A percentile compares a stretch with the other conserved stretches of the same genome.
These are phyloP conservation scores for Diaporthe citri DNA, from an alignment of 2,329 filamentous ascomycete genomes.

Conservation along the genomic window DNA sequence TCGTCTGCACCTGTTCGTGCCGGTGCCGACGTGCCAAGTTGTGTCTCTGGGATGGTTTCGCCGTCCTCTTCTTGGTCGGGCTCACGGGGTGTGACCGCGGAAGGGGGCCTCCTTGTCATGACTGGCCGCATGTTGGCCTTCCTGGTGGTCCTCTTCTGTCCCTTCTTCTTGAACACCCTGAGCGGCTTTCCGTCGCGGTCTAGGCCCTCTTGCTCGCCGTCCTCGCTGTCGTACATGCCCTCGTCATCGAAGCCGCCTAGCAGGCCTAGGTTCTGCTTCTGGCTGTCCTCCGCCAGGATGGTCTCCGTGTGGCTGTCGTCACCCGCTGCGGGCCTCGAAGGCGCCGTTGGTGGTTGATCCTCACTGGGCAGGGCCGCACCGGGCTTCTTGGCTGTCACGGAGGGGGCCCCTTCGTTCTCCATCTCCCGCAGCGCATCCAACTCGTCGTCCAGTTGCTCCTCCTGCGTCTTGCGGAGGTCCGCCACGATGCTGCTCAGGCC, in stretches of 20 bases:
- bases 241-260: conserved; percentile 76
- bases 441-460: conserved; percentile 79
- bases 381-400: not conserved
- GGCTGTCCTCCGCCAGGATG: conserved; percentile 59
- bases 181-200: conserved; percentile 71
- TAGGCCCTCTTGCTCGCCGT: conserved; percentile 60
- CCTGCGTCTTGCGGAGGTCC: conserved; percentile 76
- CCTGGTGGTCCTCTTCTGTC: conserved; percentile 82
- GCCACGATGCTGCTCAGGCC: conserved; percentile 82
- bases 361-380: conserved; percentile 30
- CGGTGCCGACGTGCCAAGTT: conserved; percentile 45
- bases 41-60: conserved; percentile 56
- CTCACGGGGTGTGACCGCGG: conserved; percentile 46
- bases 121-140: conserved; percentile 73
- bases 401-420: conserved; percentile 59
- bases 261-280: conserved; percentile 55
- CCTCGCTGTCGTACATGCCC: conserved; percentile 66
- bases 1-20: conserved; percentile 39
- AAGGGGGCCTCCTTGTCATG: conserved; percentile 60
- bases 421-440: conserved; percentile 80
- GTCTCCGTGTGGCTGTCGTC: conserved; percentile 47
- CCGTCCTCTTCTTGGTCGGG: conserved; percentile 54
- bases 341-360: conserved; percentile 5
- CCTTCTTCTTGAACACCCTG: conserved; percentile 83
- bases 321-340: not conserved